These are phyloP conservation scores for Populus hybrid DNA, from an alignment of 441 rosid genomes.

Conservation along the genomic window DNA sequence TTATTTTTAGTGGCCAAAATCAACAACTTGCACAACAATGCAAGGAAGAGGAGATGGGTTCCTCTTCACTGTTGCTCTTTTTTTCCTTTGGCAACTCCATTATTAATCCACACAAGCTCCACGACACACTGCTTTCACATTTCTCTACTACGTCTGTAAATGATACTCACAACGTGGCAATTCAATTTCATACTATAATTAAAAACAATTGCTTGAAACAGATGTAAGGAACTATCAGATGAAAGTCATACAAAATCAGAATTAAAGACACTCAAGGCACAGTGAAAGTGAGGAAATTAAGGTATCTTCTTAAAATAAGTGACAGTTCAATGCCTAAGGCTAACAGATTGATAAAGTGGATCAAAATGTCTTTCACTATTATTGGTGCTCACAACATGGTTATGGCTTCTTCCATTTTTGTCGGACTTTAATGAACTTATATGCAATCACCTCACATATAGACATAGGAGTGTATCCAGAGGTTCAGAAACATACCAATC, in stretches of 20 bases:
- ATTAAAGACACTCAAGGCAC: not conserved
- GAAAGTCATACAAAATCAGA: not conserved
- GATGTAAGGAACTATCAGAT: not conserved
- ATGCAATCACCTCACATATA: not conserved
- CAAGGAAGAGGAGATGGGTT: too few relatives aligned
- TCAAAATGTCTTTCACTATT: not conserved
- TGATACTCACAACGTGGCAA: not conserved
- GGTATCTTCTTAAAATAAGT: not conserved
- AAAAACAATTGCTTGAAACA: not conserved
- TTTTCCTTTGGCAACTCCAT: too few relatives aligned
- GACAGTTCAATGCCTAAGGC: not conserved
- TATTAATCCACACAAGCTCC: too few relatives aligned
- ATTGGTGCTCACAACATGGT: not conserved
- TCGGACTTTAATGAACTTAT: not conserved
- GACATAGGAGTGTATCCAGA: not conserved
- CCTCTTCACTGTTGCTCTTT: too few relatives aligned
- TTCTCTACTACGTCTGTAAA: too few relatives aligned
- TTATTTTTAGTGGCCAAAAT: too few relatives aligned
- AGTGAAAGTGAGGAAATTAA: not conserved
- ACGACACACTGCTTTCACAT: too few relatives aligned
- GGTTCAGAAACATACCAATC: slow-evolving; percentile 43
- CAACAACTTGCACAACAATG: too few relatives aligned
- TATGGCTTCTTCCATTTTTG: not conserved
- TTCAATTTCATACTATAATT: not conserved
- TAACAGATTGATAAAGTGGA: not conserved